These are phyloP conservation scores for Hyphopichia homilentoma DNA, from an alignment of 805 yeast species.

Conservation along the genomic window DNA sequence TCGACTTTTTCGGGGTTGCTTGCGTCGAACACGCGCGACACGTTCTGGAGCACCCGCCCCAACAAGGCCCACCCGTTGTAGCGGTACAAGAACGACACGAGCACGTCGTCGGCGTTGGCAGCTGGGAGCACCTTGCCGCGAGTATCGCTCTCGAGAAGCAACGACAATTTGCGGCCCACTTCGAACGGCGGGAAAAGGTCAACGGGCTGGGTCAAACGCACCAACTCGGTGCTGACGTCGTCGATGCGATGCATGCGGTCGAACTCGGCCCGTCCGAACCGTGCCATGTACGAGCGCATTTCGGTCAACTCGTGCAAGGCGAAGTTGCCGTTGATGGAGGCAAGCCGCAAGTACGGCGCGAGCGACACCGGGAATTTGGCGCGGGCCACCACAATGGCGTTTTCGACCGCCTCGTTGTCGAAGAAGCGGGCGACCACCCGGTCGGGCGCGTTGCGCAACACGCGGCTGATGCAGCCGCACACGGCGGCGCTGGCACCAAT, in stretches of 20 bases:
- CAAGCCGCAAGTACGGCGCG: slow-evolving; percentile 56
- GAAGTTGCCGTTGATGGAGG: slow-evolving; percentile 60
- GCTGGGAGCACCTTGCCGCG: slow-evolving; percentile 68
- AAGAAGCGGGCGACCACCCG: slow-evolving; percentile 44
- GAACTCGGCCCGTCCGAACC: slow-evolving; percentile 37
- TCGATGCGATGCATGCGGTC: slow-evolving; percentile 42
- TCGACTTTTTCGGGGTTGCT: slow-evolving; percentile 36
- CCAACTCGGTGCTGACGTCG: slow-evolving; percentile 49
- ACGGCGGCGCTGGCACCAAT: slow-evolving; percentile 43
- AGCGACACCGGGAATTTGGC: slow-evolving; percentile 74
- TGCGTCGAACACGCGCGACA: slow-evolving; percentile 38
- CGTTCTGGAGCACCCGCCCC: slow-evolving; percentile 72
- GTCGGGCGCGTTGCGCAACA: slow-evolving; percentile 44
- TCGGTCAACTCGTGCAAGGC: slow-evolving; percentile 61
- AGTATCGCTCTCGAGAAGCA: slow-evolving; percentile 48
- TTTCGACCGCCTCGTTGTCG: slow-evolving; percentile 38
- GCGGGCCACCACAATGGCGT: slow-evolving; percentile 49
- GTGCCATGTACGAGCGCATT: slow-evolving; percentile 59
- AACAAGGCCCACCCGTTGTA: slow-evolving; percentile 87
- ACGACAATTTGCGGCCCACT: slow-evolving; percentile 40
- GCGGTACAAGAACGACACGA: slow-evolving; percentile 65
- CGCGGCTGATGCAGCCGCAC: slow-evolving; percentile 38
- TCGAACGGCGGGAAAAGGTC: slow-evolving; percentile 59
- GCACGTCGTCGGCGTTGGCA: slow-evolving; percentile 23
- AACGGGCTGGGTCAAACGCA: slow-evolving; percentile 45